phyloP scores from a whole-genome alignment of 768 basidiomycete species.

The Trametes elegans region DNA sequence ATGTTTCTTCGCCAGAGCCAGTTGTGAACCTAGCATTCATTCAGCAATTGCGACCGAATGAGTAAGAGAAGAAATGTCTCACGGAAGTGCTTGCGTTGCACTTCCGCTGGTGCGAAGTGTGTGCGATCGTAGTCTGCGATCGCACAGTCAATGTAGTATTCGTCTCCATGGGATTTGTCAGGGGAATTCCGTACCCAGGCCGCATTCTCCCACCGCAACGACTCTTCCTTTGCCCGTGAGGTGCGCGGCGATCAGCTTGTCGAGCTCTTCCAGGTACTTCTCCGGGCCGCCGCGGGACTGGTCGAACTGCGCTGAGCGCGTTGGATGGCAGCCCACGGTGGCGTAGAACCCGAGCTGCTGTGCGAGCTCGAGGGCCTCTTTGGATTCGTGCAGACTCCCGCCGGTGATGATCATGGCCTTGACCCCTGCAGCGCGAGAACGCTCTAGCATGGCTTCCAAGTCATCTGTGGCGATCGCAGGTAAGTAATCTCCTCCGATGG shows the following conservation, averaged over 20 bases:
- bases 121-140: constrained; percentile 71
- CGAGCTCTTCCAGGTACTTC: constrained; percentile 59
- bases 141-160: background rate
- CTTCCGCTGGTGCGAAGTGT: constrained; percentile 56
- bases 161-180: background rate
- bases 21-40: constrained; percentile 44
- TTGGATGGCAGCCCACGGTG: constrained; percentile 81
- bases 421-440: constrained; percentile 60
- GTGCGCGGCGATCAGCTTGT: constrained; percentile 49
- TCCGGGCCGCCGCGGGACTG: constrained; percentile 51
- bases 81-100: constrained; percentile 67
- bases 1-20: constrained; percentile 65
- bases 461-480: constrained; percentile 47
- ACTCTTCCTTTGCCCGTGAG: constrained; percentile 53
- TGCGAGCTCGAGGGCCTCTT: constrained; percentile 59
- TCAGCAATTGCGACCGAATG: background rate
- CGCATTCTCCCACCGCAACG: constrained; percentile 79
- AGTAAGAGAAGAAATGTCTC: constrained; percentile 20
- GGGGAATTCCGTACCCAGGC: constrained; percentile 49
- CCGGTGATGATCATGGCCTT: constrained; percentile 77
- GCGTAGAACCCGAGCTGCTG: constrained; percentile 57
- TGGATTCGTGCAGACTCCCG: constrained; percentile 63
- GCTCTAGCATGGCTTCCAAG: constrained; percentile 51
- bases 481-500: constrained; percentile 33
- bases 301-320: constrained; percentile 69